phyloP scores from a whole-genome alignment of 768 basidiomycete species.

The Termitomyces sp. region DNA sequence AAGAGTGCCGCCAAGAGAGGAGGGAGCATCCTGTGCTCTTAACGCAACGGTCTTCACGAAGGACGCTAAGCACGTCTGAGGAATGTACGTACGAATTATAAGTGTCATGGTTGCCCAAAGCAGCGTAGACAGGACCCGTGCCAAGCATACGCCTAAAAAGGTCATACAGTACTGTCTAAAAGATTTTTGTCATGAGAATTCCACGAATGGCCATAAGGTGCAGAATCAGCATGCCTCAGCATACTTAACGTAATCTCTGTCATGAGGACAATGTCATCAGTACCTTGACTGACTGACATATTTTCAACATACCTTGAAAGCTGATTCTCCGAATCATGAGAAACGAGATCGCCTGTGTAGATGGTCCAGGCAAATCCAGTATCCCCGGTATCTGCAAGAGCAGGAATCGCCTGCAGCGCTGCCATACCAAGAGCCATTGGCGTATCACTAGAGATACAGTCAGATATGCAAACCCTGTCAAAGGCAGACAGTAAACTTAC shows the following conservation, averaged over 20 bases:
- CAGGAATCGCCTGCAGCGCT: slow-evolving; percentile 64
- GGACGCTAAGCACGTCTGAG: neutral
- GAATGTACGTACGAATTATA: slow-evolving; percentile 51
- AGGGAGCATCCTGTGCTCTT: slow-evolving; percentile 60
- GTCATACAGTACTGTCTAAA: slow-evolving; percentile 60
- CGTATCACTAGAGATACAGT: slow-evolving; percentile 44
- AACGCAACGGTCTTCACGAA: neutral
- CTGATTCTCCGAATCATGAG: slow-evolving; percentile 67
- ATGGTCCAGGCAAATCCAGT: slow-evolving; percentile 63
- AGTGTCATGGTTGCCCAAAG: slow-evolving; percentile 75
- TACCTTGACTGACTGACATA: neutral
- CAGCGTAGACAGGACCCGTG: slow-evolving; percentile 69
- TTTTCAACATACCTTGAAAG: slow-evolving; percentile 45
- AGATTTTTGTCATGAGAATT: neutral
- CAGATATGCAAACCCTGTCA: neutral
- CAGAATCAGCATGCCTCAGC: slow-evolving; percentile 42
- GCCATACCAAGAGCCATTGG: slow-evolving; percentile 59
- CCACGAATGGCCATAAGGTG: neutral
- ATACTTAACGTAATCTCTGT: slow-evolving; percentile 56
- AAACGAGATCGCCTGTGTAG: slow-evolving; percentile 72
- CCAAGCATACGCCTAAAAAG: slow-evolving; percentile 60
- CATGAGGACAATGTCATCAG: neutral
- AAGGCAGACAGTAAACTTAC: slow-evolving; percentile 22
- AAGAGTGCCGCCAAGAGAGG: slow-evolving; percentile 49
- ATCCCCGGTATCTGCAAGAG: slow-evolving; percentile 54